These are phyloP conservation scores for Echria macrotheca DNA, from an alignment of 495 filamentous ascomycete genomes.

Conservation along the genomic window DNA sequence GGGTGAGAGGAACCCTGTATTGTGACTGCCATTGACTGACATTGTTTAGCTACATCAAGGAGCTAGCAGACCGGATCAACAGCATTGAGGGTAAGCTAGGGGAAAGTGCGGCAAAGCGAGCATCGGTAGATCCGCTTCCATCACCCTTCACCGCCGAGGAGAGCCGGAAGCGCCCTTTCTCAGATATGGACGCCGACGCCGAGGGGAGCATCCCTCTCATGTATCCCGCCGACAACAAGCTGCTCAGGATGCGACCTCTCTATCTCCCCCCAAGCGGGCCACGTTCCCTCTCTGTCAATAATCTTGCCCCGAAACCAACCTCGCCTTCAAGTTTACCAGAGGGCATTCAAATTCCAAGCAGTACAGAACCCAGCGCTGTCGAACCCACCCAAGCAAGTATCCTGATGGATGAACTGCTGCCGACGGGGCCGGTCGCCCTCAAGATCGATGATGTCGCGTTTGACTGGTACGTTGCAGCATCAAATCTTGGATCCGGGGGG, in stretches of 20 bases:
- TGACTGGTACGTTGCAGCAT: slow-evolving; percentile 36
- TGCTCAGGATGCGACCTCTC: too few species aligned
- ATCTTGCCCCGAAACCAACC: slow-evolving; percentile 28
- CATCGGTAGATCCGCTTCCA: slow-evolving; percentile 33
- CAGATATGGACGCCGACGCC: too few species aligned
- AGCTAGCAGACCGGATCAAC: slow-evolving; percentile 82
- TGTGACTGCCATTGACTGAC: slow-evolving; percentile 11
- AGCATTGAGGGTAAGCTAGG: slow-evolving; percentile 65
- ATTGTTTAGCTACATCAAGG: slow-evolving; percentile 80
- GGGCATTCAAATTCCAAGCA: slow-evolving; percentile 3
- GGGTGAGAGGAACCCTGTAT: slow-evolving; percentile 50
- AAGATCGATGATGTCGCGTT: slow-evolving; percentile 42
- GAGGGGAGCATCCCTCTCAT: too few species aligned
- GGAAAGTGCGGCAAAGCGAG: slow-evolving; percentile 24
- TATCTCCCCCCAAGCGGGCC: slow-evolving; percentile 27
- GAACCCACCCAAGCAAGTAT: too few species aligned
- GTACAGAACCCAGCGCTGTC: not conserved
- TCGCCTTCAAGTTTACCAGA: slow-evolving; percentile 22
- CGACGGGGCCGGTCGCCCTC: too few species aligned
- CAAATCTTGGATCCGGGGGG: too few species aligned
- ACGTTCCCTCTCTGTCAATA: slow-evolving; percentile 36
- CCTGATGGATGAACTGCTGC: too few species aligned
- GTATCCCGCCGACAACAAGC: too few species aligned
- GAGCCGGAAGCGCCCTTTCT: slow-evolving; percentile 40
- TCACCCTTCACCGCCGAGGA: slow-evolving; percentile 31